A percentile compares a stretch with the other conserved stretches of the same genome.
Conservation (phyloP, 73 alveolate species). For the Uronychia setigera region DNA sequence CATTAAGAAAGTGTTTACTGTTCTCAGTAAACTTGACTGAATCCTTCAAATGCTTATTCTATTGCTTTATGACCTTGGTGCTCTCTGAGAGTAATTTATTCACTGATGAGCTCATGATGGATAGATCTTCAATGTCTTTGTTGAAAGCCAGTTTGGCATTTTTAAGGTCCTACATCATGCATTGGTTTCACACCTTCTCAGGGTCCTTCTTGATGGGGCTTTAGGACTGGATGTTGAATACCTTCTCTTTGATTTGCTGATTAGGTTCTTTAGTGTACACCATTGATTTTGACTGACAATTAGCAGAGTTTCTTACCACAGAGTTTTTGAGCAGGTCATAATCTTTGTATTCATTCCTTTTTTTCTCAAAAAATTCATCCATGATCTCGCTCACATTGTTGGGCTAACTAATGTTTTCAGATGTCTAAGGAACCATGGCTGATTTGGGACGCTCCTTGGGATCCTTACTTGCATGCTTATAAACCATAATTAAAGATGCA, state of each 20-base stretch:
- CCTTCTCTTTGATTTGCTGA: not conserved
- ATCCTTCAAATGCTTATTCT: not conserved
- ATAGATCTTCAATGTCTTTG: not conserved
- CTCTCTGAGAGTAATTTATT: not conserved
- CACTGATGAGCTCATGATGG: not conserved
- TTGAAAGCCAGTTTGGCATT: not conserved
- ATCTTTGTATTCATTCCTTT: not conserved
- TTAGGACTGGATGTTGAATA: not conserved
- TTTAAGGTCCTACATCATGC: not conserved
- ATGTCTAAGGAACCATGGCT: not conserved
- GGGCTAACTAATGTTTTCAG: not conserved
- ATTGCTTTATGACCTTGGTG: not conserved
- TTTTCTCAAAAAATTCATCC: not conserved
- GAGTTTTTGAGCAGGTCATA: not conserved
- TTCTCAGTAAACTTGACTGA: not conserved
- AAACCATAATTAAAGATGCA: not conserved
- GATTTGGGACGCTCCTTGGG: not conserved
- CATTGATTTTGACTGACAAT: not conserved
- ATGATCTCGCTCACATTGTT: not conserved
- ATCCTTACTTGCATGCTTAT: not conserved
- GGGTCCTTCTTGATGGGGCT: not conserved
- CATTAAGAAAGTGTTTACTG: not conserved
- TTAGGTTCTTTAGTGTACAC: not conserved
- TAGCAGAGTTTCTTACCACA: not conserved
- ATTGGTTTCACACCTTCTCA: not conserved